Conservation (phyloP, 2,329 filamentous ascomycete genomes). For the Calonectria pteridis region DNA sequence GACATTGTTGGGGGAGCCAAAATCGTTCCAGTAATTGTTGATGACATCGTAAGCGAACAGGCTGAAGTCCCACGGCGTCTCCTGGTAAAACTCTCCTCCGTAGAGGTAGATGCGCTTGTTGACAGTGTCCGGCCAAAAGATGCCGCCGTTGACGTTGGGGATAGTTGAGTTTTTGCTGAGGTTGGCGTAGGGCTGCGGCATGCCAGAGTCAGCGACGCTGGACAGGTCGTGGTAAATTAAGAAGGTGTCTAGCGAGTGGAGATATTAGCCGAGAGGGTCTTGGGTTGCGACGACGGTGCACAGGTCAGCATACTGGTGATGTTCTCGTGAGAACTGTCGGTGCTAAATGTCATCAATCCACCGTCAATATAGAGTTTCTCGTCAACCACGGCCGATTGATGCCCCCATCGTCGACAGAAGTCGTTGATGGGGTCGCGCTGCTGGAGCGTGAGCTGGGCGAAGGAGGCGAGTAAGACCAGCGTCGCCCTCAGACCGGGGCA, state of each 20-base stretch:
- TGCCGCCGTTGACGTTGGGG: slow-evolving; percentile 58
- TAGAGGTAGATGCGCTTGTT: slow-evolving; percentile 75
- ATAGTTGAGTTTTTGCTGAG: slow-evolving; percentile 70
- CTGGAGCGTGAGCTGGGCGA: slow-evolving; percentile 40
- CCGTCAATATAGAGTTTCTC: slow-evolving; percentile 73
- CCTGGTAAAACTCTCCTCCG: slow-evolving; percentile 69
- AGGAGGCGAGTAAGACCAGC: slow-evolving; percentile 35
- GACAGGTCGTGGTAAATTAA: slow-evolving; percentile 70
- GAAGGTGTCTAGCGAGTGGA: slow-evolving; percentile 33
- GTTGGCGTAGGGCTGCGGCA: slow-evolving; percentile 68
- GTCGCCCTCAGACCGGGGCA: slow-evolving; percentile 28
- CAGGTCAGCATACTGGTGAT: slow-evolving; percentile 65
- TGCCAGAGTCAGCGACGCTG: slow-evolving; percentile 54
- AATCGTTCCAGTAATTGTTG: slow-evolving; percentile 66
- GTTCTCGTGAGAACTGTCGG: slow-evolving; percentile 61
- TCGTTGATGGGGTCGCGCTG: slow-evolving; percentile 65
- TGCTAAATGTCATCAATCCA: slow-evolving; percentile 67
- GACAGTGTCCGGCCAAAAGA: slow-evolving; percentile 70
- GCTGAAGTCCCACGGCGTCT: slow-evolving; percentile 58
- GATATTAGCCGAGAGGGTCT: not conserved
- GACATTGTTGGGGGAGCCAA: slow-evolving; percentile 51
- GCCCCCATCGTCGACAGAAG: slow-evolving; percentile 67
- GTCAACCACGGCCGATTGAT: slow-evolving; percentile 72
- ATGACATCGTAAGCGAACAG: slow-evolving; percentile 71
- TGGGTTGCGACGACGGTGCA: not conserved